Percentiles rank a stretch among this genome's conserved stretches.
Conservation (phyloP, 1,139 yeast species). For the Taphrina flavorubra region DNA sequence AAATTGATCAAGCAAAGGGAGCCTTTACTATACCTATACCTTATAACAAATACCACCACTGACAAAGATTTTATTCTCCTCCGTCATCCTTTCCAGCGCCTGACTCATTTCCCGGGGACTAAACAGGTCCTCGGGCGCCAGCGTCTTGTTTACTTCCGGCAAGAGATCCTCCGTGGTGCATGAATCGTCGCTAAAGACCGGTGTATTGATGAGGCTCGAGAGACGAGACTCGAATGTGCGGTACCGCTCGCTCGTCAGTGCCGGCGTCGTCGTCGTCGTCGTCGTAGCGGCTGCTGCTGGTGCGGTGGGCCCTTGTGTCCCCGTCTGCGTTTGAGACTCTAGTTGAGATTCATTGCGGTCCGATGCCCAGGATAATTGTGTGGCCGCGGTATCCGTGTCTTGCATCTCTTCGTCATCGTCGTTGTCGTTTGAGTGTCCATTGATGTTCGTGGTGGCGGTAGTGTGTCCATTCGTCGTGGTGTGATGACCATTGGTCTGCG, state of each 20-base stretch:
- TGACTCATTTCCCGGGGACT: slow-evolving; percentile 51
- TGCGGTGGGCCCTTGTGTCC: slow-evolving; percentile 37
- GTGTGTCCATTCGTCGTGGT: slow-evolving; percentile 8
- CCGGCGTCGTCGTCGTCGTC: slow-evolving; percentile 19
- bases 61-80: slow-evolving; percentile 51
- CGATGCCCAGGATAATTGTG: slow-evolving; percentile 43
- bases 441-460: slow-evolving; percentile 34
- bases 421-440: slow-evolving; percentile 44
- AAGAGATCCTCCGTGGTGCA: slow-evolving; percentile 49
- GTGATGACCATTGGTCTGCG: slow-evolving; percentile 27
- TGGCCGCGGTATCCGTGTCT: slow-evolving; percentile 42
- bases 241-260: slow-evolving; percentile 46
- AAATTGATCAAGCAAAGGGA: neutral
- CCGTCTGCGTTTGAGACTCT: slow-evolving; percentile 23
- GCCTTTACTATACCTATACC: neutral
- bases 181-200: slow-evolving; percentile 50
- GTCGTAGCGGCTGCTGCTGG: slow-evolving; percentile 15
- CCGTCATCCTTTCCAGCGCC: slow-evolving; percentile 52
- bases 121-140: slow-evolving; percentile 53
- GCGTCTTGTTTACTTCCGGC: slow-evolving; percentile 50
- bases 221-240: slow-evolving; percentile 50
- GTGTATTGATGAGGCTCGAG: slow-evolving; percentile 51
- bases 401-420: slow-evolving; percentile 48
- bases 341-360: slow-evolving; percentile 33
- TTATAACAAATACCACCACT: slow-evolving; percentile 36